Percentiles rank a stretch among this genome's conserved stretches.
phyloP scores from a whole-genome alignment of 768 basidiomycete genomes.

The Neoboletus brunneissimus region DNA sequence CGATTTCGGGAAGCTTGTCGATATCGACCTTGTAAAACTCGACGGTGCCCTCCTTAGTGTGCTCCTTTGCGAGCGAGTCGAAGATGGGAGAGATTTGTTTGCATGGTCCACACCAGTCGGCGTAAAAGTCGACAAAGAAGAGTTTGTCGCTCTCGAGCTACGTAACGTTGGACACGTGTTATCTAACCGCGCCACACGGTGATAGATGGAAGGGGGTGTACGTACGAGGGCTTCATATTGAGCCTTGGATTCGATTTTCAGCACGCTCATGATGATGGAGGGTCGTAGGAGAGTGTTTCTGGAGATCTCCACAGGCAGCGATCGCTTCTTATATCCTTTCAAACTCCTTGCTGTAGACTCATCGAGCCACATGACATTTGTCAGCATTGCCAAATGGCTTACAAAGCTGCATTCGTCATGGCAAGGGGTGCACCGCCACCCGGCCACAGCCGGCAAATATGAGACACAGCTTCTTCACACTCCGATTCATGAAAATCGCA shows the following conservation, averaged over 20 bases:
- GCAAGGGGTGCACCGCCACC: too few species aligned
- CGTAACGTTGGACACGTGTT: background rate
- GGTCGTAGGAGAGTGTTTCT: background rate
- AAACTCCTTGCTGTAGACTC: background rate
- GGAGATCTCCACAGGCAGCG: background rate
- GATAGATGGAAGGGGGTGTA: background rate
- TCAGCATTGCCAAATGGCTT: background rate
- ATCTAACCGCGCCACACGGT: background rate
- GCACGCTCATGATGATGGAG: constrained; percentile 1
- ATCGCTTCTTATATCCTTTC: background rate
- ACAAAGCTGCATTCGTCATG: background rate
- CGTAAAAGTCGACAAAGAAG: constrained; percentile 22
- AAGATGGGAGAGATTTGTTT: constrained; percentile 16
- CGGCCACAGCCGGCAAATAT: too few species aligned
- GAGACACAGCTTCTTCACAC: too few species aligned
- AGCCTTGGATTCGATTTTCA: background rate
- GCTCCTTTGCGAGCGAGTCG: background rate
- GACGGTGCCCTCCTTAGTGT: constrained; percentile 25
- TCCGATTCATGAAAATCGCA: too few species aligned
- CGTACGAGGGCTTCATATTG: constrained; percentile 10
- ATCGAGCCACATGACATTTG: constrained; percentile 4
- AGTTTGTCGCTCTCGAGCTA: constrained; percentile 5
- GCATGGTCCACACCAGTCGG: constrained; percentile 23
- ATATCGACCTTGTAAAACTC: constrained; percentile 75
- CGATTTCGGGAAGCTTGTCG: constrained; percentile 48